Evolutionary conservation across 495 filamentous ascomycete genomes (phyloP).

Genomic region (Parathielavia hyrcaniae): DNA sequence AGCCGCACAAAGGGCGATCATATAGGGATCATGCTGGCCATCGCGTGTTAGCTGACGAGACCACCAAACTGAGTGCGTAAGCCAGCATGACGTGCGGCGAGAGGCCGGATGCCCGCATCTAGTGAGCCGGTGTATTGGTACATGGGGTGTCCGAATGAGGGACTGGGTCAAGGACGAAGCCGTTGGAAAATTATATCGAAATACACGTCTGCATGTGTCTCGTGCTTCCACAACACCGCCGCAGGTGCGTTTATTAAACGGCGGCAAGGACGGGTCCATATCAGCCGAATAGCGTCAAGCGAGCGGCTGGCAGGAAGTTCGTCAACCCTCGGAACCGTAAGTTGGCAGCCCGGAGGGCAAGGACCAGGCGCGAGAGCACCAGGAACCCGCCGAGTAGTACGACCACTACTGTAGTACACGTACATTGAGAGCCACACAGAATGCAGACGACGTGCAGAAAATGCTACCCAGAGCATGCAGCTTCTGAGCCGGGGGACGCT

Average conservation of each 20-base stretch:
- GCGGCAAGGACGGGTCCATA: conserved; percentile 12
- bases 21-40: no score
- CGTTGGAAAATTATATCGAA: neutral
- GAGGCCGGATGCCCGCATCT: neutral
- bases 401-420: neutral
- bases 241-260: conserved; percentile 20
- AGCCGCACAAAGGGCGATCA: no score
- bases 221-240: conserved; percentile 15
- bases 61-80: no score
- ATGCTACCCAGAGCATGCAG: conserved; percentile 18
- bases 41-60: neutral
- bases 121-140: neutral
- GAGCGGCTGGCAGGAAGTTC: neutral
- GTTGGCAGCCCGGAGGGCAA: neutral
- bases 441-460: neutral
- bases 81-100: neutral
- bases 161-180: conserved; percentile 7
- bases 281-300: conserved; percentile 20
- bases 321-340: neutral
- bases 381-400: conserved; percentile 1
- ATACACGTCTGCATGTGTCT: conserved; percentile 13
- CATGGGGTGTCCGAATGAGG: neutral
- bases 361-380: neutral
- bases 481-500: conserved; percentile 15
- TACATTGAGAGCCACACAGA: conserved; percentile 6